Evolutionary conservation across 495 filamentous ascomycete genomes (phyloP).

Genomic region (Hypoxylon intermedium): DNA sequence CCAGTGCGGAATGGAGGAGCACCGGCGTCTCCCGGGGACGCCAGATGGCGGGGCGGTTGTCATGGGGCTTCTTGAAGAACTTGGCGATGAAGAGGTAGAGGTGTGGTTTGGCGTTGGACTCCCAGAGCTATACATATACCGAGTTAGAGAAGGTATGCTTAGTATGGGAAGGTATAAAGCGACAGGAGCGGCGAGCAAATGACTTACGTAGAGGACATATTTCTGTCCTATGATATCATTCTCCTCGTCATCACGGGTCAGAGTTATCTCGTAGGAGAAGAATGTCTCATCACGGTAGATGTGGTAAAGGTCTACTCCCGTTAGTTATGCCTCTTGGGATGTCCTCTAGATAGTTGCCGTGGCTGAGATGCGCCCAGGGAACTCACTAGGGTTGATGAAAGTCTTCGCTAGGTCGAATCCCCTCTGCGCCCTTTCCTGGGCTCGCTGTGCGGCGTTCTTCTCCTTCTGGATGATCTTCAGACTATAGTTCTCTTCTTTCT

Average conservation of each 20-base stretch:
- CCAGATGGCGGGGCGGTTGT: conserved; percentile 34
- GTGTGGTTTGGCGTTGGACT: conserved; percentile 53
- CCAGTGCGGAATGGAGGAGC: conserved; percentile 46
- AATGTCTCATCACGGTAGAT: conserved; percentile 44
- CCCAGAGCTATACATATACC: conserved; percentile 48
- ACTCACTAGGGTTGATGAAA: no score
- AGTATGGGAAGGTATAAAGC: neutral
- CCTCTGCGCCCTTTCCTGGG: no score
- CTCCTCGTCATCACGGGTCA: conserved; percentile 40
- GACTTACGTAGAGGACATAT: conserved; percentile 47
- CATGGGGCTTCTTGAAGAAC: conserved; percentile 42
- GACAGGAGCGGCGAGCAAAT: neutral
- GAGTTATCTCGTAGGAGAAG: conserved; percentile 46
- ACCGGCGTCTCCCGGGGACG: conserved; percentile 35
- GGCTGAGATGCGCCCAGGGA: no score
- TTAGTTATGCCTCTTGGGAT: no score
- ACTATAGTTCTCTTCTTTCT: no score
- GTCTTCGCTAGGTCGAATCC: no score
- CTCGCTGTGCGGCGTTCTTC: no score
- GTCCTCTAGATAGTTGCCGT: no score
- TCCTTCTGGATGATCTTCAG: no score
- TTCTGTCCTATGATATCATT: conserved; percentile 37
- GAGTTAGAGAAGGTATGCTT: neutral
- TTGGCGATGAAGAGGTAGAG: conserved; percentile 52
- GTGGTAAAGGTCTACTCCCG: conserved; percentile 10